A percentile compares a stretch with the other conserved stretches of the same genome.
Conservation (phyloP, 768 basidiomycete species). For the Xanthoconium purpureum region DNA sequence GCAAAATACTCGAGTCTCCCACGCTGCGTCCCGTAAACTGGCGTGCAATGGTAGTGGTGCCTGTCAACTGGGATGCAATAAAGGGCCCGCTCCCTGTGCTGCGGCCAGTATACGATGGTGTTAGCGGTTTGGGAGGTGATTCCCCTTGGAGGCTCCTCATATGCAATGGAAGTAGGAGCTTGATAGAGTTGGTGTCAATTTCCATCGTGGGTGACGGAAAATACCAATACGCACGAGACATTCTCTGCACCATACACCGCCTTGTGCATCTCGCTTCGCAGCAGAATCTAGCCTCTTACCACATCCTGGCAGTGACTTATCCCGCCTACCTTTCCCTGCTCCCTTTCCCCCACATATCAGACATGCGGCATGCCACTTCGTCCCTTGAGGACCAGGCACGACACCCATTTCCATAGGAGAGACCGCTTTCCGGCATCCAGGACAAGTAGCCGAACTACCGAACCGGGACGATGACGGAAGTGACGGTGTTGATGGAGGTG, state of each 20-base stretch:
- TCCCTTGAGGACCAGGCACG: conserved; percentile 79
- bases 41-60: conserved; percentile 68
- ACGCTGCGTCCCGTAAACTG: conserved; percentile 67
- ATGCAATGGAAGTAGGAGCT: conserved; percentile 56
- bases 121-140: conserved; percentile 51
- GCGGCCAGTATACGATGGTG: conserved; percentile 44
- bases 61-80: conserved; percentile 58
- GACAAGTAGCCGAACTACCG: conserved; percentile 51
- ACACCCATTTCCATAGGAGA: conserved; percentile 85
- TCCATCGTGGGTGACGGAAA: not conserved
- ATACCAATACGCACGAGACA: conserved; percentile 56
- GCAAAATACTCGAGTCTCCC: conserved; percentile 36
- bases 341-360: conserved; percentile 77
- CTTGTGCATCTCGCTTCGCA: conserved; percentile 67
- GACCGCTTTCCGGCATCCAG: conserved; percentile 70
- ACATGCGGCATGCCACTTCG: conserved; percentile 76
- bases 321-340: conserved; percentile 40
- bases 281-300: conserved; percentile 82
- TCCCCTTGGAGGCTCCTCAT: conserved; percentile 47
- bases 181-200: conserved; percentile 11
- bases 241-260: conserved; percentile 80
- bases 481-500: conserved; percentile 16
- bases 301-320: conserved; percentile 67
- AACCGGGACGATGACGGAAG: conserved; percentile 28
- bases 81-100: conserved; percentile 24